Base-by-base conservation (phyloP, 2,329 filamentous ascomycete species). In the Kalmusia sp. region DNA sequence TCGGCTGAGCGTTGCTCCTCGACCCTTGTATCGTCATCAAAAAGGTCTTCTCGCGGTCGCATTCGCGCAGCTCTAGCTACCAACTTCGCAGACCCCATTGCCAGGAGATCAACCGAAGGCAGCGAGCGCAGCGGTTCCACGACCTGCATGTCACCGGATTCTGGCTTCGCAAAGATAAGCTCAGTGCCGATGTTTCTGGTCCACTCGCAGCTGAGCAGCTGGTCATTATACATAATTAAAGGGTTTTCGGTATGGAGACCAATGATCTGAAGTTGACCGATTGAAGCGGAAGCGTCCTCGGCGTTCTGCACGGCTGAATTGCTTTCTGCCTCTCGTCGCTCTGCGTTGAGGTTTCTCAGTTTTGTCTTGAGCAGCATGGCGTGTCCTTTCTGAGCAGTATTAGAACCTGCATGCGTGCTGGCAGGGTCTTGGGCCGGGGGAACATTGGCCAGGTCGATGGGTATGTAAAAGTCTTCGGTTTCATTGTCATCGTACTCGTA, bases 141-240 rank as follows among this genome's bases (percentile, higher is more conserved):
- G 4, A 43, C 28, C 3, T 74, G 61, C 6, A 57, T 33, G 61
- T 46, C 4, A 27, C 15, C 30, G 31, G 51, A 25, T 24, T 64
- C 49, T 3, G 69, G 64, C 51, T 68, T 66, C 5, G 59, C 82
- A 64, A 97, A 88, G 35, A 96, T 84, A 59, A 93, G 78, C 62
- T 96, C 91, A 0, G 92, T 96, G 30, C 93, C 93, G 37, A 96
- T 84, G 54, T 92, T 89, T 56, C 90, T 86, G 9, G 86, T 84
- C 93, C 93, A 98, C 39, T 85, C 78, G 59, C 92, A 93, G 58
- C 86, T 87, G 69, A 93, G 95, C 19, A 96, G 79, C 57, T 88
- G 85, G 25, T 89, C 90, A 52, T 88, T 84, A 75, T 96, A 96
- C 19, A 89, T 89, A 54, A 96, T 82, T 24, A 96, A 78, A 0